Base-by-base conservation (phyloP, 306 rosid species). In the Delonix regia region DNA sequence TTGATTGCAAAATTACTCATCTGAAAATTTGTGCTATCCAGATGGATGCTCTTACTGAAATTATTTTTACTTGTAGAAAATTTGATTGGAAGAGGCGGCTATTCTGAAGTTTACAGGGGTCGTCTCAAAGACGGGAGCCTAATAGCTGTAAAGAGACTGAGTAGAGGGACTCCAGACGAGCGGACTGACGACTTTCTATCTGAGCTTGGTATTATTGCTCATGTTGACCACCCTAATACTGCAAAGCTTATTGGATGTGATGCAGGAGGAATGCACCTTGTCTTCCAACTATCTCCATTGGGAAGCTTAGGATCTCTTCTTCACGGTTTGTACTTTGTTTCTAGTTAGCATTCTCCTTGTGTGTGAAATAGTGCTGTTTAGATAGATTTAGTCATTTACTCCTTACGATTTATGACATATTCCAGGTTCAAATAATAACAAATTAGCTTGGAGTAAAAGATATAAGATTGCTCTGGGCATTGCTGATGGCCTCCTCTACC, bases 201-300 rank as follows among this genome's bases (percentile, higher is more conserved):
- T 36, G 99, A 95, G 86, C 75, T 95, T n/a, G 99, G 99, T 16
- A 77, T 91, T 76, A 89, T 93, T 71, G 99, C 98, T 83, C 97
- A 95, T 48, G 90, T 95, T 7, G 84, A 93, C 47, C 99, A 95
- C 85, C 93, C 91, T 19, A 95, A 95, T 74, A 85, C 87, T 7
- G 99, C 99, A 38, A 95, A 95, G 84, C 78, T 93, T 48, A 71
- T 95, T 38, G 99, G 99, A 51, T 89, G 96, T 72, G 80, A 97
- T 71, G 79, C 87, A 30, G 83, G 90, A 74, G 99, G 92, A 77
- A 89, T 93, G 99, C 87, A 88, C 72, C 85, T 95, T 13, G 90
- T 95, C 80, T 91, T 95, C 56, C 72, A 86, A 67, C 75, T 93
- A 21, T 95, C 96, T 48, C 77, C 80, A 22, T 71, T 85, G 3